Evolutionary conservation across 1,139 yeast genomes (phyloP), one percentile per base, ranked within the genome.

Genomic region (Pichia sp.): DNA sequence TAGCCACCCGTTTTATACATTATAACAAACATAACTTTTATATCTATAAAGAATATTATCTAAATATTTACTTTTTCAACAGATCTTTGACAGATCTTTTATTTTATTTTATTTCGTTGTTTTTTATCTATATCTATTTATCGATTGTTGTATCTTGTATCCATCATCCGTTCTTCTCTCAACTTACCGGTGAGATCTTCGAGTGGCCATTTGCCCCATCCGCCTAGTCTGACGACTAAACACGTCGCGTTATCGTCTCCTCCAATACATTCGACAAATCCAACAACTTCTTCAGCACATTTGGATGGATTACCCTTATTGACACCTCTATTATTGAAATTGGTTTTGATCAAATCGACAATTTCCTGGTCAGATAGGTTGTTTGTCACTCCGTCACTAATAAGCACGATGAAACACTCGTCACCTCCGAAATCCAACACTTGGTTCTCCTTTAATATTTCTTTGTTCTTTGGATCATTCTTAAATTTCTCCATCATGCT

Each of bases 191-290:
- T 89, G 42, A 96, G 71, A 68, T 93, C 98, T 14, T 72, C 60
- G 51, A 77, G 69, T 6, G 93, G 93, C 97, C 98, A 93, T 47
- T 80, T 76, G 12, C 96, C 96, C 99, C 99, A 93, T 8, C 96
- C 96, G 37, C 78, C 76, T 48, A 93, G 70, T 48, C 96, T 71
- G 4, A 93, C 68, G 12, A 93, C 89, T 54, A 86, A 60, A 62
- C 96, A 89, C 0, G 97, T 89, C 12, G 98, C 95, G 67, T 93
- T 93, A 65, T 93, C 99, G 59, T 88, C 93, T 4, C 96, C 95
- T 10, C 96, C 96, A 12, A 91, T 76, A 43, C 87, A 87, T 61
- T 86, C 93, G 15, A 91, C 86, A 62, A 84, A 93, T 56, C 81
- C 78, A 17, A 91, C 79, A 21, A 93, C 85, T 63, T 91, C 97